Evolutionary conservation across 179 eudicot species (phyloP), one percentile per base, ranked within the genome.

Genomic region (Sideroxylon spinosum): DNA sequence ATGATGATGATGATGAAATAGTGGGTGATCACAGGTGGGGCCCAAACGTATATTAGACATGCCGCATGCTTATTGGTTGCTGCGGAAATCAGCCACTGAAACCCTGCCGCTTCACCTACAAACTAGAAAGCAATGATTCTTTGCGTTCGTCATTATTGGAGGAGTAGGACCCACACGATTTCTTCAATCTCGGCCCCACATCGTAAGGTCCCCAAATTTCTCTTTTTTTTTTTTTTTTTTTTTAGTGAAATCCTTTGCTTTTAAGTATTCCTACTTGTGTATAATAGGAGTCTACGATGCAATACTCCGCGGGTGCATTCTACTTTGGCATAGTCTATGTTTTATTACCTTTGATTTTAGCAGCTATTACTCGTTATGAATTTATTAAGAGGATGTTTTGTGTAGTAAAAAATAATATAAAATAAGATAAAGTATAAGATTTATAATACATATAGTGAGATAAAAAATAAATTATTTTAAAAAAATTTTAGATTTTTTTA

Each of bases 41-140:
- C 65, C 76, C 76, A 0, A 0, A 0, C 26, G 76, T 73, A 64
- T 19, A 73, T 73, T 73, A 4, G 3, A n/a, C 25, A 44, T 9
- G 66, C 76, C 76, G 76, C 76, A 56, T 57, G 66, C 28, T 64
- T n/a, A 57, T 57, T 73, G 64, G 76, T 56, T 57, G 76, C 49
- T 44, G 65, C 0, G 29, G 10, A n/a, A 29, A 28, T 73, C 23
- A 37, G 32, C 76, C 76, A 72, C 22, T 12, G 25, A 55, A 14
- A 55, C 44, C 4, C n/a, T n/a, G 65, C 49, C 65, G 57, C 49
- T 7, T 73, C 76, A 73, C 16, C 44, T 37, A 37, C 3, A 37
- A 37, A 37, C 44, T 37, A 37, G 44, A 37, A 37, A 37, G 4
- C 74, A 25, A 72, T 14, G 75, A 72, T 26, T 9, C 63, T 52